phyloP scores from a whole-genome alignment of 352 stramenopile genomes.

The Globisporangium yorkense region DNA sequence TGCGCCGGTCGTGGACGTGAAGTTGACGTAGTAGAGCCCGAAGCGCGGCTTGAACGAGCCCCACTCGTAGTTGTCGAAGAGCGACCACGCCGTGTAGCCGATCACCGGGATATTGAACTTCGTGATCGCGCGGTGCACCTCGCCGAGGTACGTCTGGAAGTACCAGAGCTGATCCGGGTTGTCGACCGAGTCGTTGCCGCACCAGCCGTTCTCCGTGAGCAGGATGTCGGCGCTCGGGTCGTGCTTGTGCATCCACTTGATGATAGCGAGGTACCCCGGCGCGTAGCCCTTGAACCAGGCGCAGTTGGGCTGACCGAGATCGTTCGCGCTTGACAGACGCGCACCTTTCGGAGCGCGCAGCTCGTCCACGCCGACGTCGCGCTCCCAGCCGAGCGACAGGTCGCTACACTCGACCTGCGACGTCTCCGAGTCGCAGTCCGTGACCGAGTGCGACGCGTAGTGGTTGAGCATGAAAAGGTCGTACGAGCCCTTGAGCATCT shows the following conservation, averaged over 20 bases:
- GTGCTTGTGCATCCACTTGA: no score
- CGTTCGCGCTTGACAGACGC: no score
- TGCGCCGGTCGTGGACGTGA: conserved; percentile 3
- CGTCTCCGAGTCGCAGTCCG: no score
- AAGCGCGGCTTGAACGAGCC: conserved; percentile 54
- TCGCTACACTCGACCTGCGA: no score
- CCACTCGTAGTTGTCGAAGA: conserved; percentile 97
- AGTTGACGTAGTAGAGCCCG: conserved; percentile 48
- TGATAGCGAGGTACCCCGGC: no score
- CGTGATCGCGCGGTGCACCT: conserved; percentile 43
- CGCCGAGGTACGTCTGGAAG: conserved; percentile 15
- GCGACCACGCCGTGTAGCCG: conserved; percentile 90
- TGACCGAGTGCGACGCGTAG: conserved; percentile 45
- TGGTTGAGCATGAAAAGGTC: conserved; percentile 96
- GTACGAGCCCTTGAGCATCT: conserved; percentile 80
- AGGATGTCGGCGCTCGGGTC: no score
- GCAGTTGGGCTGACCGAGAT: no score
- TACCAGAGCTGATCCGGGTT: conserved; percentile 7
- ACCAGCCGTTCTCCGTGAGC: conserved; percentile 2
- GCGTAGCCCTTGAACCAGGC: no score
- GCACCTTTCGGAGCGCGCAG: no score
- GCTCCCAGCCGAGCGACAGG: no score
- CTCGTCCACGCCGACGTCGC: no score
- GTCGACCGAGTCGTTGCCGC: conserved; percentile 4
- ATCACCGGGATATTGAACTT: conserved; percentile 47